Percentiles rank a stretch among this genome's conserved stretches.
These are phyloP conservation scores for Angomonas deanei DNA, from an alignment of 208 protist genomes.

Conservation along the genomic window DNA sequence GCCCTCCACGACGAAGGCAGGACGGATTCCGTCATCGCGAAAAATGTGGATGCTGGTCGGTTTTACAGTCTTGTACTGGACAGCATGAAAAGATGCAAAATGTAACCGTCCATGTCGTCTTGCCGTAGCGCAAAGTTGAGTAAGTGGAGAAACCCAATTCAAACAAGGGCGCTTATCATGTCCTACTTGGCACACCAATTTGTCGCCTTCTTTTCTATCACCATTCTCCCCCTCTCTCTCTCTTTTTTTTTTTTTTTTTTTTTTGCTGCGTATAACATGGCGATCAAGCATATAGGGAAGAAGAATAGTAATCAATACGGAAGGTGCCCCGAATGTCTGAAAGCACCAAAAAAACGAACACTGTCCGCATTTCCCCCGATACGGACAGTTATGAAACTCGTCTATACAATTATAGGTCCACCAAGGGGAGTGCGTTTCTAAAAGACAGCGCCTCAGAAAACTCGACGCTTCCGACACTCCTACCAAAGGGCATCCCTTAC, in stretches of 20 bases:
- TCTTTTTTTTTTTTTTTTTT: no score
- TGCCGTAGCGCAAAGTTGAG: no score
- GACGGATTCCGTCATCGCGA: not conserved
- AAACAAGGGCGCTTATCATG: not conserved
- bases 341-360: not conserved
- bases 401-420: slow-evolving; percentile 71
- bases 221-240: slow-evolving; percentile 5
- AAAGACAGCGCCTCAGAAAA: slow-evolving; percentile 37
- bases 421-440: slow-evolving; percentile 56
- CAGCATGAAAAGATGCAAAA: not conserved
- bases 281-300: no score
- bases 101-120: not conserved
- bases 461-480: slow-evolving; percentile 54
- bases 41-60: not conserved
- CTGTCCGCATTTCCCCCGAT: no score
- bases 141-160: no score
- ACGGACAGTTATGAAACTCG: slow-evolving; percentile 19
- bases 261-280: no score
- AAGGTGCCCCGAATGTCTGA: no score
- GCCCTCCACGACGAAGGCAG: not conserved
- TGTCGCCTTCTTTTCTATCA: not conserved
- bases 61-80: slow-evolving; percentile 1
- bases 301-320: no score
- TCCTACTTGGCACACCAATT: not conserved
- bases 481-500: slow-evolving; percentile 82